Percentiles rank a stretch among this genome's conserved stretches.
Conservation (phyloP, 2,329 filamentous ascomycete species). For the Venturia nashicola region DNA sequence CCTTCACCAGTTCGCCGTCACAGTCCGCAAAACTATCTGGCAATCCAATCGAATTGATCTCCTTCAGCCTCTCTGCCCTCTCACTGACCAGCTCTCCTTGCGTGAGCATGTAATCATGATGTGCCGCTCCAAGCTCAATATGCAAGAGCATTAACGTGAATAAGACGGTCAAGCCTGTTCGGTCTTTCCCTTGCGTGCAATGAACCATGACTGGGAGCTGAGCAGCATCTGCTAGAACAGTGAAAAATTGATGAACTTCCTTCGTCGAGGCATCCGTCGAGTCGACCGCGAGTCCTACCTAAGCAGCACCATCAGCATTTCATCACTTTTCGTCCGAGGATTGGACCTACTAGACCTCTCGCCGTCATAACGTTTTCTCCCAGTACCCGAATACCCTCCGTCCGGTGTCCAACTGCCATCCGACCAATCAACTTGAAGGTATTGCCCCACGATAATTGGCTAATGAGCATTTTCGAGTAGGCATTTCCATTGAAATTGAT, state of each 20-base stretch:
- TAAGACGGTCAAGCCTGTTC: slow-evolving; percentile 60
- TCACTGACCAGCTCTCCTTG: slow-evolving; percentile 48
- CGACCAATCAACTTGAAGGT: slow-evolving; percentile 51
- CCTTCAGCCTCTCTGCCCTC: slow-evolving; percentile 49
- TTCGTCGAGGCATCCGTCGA: slow-evolving; percentile 55
- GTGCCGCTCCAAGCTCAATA: slow-evolving; percentile 47
- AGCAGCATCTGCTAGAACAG: slow-evolving; percentile 32
- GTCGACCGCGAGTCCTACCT: slow-evolving; percentile 51
- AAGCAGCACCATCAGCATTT: slow-evolving; percentile 11
- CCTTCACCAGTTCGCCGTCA: slow-evolving; percentile 49
- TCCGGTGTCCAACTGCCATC: slow-evolving; percentile 54
- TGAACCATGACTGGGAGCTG: slow-evolving; percentile 60
- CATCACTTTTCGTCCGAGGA: not conserved
- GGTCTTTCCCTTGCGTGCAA: slow-evolving; percentile 83
- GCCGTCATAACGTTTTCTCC: slow-evolving; percentile 58
- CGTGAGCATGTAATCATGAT: slow-evolving; percentile 60
- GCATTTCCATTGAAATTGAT: slow-evolving; percentile 63
- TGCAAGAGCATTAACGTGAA: slow-evolving; percentile 53
- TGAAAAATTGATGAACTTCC: slow-evolving; percentile 46
- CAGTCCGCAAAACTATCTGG: slow-evolving; percentile 61
- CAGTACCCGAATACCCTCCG: slow-evolving; percentile 57
- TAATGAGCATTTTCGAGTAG: slow-evolving; percentile 57
- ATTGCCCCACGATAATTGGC: slow-evolving; percentile 54
- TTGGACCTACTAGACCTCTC: slow-evolving; percentile 42
- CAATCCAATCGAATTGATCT: slow-evolving; percentile 60